Conservation (phyloP, 805 yeast genomes). For the Wickerhamiella kurtzmanii region DNA sequence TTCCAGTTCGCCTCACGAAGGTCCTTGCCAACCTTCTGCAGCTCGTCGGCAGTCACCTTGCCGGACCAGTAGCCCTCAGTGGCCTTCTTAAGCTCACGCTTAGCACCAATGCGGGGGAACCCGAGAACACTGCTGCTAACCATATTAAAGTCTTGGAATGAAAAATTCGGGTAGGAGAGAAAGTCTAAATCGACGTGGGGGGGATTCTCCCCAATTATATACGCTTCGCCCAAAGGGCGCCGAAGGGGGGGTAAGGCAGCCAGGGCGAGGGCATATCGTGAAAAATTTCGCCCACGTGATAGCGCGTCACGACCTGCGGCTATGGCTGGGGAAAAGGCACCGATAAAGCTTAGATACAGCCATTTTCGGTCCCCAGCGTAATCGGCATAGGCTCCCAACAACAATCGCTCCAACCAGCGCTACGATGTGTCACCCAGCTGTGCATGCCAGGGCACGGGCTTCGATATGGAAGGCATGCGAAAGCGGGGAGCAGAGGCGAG, state of each 20-base stretch:
- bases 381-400: not conserved
- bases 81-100: constrained; percentile 97
- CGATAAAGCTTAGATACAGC: not conserved
- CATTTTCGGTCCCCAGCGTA: not conserved
- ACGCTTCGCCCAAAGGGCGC: not conserved
- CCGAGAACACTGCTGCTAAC: constrained; percentile 96
- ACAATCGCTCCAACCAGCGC: not conserved
- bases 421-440: not conserved
- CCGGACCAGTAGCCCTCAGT: constrained; percentile 99
- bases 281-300: not conserved
- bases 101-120: constrained; percentile 99
- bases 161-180: not conserved
- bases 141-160: constrained; percentile 35
- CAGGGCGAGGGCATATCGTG: too few relatives aligned
- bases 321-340: not conserved
- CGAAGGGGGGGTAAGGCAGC: not conserved
- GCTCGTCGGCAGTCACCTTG: constrained; percentile 74
- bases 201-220: constrained; percentile 5
- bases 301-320: not conserved
- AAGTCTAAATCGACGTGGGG: not conserved
- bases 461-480: not conserved
- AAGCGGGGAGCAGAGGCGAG: not conserved
- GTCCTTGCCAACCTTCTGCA: constrained; percentile 84
- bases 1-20: constrained; percentile 96
- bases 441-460: not conserved